Evolutionary conservation across 2,329 filamentous ascomycete species (phyloP), one percentile per base, ranked within the genome.

Genomic region (Harringtonia aguacate): DNA sequence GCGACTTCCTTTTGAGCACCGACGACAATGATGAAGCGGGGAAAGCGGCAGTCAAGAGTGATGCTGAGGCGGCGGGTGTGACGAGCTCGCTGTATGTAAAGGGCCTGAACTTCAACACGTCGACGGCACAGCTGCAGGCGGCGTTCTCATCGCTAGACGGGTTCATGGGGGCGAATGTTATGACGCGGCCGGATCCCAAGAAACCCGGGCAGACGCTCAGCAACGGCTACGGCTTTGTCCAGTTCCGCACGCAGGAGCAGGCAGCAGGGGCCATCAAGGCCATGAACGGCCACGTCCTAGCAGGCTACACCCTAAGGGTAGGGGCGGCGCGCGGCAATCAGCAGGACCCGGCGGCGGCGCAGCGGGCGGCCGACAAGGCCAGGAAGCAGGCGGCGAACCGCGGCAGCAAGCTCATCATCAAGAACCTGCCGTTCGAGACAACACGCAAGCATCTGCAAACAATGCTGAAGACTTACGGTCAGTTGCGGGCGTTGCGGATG

Each of bases 211-310:
- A 94, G 62, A 75, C 84, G 4, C 77, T 98, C 43, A 95, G 89
- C 60, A 95, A 97, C 89, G 92, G 92, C 31, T 98, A 94, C 60
- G 92, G 89, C 36, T 98, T 98, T 61, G 77, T 88, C 47, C 88
- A 95, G 56, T 98, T 97, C 65, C 76, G 74, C 47, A 81, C 75
- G 52, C 86, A 86, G 56, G 75, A 72, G 34, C 77, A 89, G 55
- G 90, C 92, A 1, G 77, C 86, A 52, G 81, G 84, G 37, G 92
- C 90, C 21, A 69, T 87, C 46, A 75, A 78, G 53, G 77, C 80
- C n/a, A 92, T 97, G 86, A 81, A 97, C 61, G 87, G 88, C 12
- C 79, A 86, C 61, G 79, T 79, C 33, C 75, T 98, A n/a, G 87
- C 95, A 50, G 84, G 81, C 18, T 88, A 98, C 64, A 82, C 84